phyloP scores from a whole-genome alignment of 352 stramenopile species.

The Phytopythium sindhum region DNA sequence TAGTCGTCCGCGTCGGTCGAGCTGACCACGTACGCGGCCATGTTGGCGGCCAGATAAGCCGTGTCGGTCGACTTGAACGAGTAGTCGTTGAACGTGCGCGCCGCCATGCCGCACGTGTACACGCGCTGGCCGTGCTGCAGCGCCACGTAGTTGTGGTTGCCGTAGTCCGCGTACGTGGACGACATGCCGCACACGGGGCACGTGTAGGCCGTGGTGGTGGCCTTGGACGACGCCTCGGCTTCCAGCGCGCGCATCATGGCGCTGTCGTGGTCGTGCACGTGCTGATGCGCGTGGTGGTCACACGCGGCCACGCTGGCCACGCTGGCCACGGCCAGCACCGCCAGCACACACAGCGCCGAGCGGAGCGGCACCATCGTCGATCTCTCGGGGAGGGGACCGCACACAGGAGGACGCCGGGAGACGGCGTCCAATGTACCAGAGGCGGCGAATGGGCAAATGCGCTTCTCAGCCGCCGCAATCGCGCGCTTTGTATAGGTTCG shows the following conservation, averaged over 20 bases:
- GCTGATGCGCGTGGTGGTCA: slow-evolving; percentile 9
- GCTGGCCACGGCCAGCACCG: slow-evolving; percentile 14
- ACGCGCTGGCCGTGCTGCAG: slow-evolving; percentile 61
- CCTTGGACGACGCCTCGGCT: slow-evolving; percentile 71
- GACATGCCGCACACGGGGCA: slow-evolving; percentile 65
- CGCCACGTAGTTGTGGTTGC: slow-evolving; percentile 59
- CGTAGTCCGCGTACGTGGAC: slow-evolving; percentile 21
- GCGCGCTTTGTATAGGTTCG: no score
- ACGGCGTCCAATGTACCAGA: no score
- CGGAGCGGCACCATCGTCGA: background rate
- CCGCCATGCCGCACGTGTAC: slow-evolving; percentile 76
- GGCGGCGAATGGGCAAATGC: background rate
- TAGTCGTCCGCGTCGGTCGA: slow-evolving; percentile 39
- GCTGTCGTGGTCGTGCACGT: slow-evolving; percentile 35
- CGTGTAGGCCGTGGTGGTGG: slow-evolving; percentile 40
- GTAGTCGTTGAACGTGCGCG: slow-evolving; percentile 41
- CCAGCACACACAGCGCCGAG: slow-evolving; percentile 2
- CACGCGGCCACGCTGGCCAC: slow-evolving; percentile 11
- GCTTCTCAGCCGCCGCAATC: background rate
- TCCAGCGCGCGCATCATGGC: slow-evolving; percentile 39
- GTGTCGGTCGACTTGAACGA: slow-evolving; percentile 63
- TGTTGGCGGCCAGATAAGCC: slow-evolving; percentile 69
- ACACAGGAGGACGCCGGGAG: background rate
- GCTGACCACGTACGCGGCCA: slow-evolving; percentile 38
- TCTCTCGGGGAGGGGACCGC: no score